Evolutionary conservation across 129 eudicot species (phyloP), one percentile per base, ranked within the genome.

Genomic region (Helichrysum umbraculigerum): DNA sequence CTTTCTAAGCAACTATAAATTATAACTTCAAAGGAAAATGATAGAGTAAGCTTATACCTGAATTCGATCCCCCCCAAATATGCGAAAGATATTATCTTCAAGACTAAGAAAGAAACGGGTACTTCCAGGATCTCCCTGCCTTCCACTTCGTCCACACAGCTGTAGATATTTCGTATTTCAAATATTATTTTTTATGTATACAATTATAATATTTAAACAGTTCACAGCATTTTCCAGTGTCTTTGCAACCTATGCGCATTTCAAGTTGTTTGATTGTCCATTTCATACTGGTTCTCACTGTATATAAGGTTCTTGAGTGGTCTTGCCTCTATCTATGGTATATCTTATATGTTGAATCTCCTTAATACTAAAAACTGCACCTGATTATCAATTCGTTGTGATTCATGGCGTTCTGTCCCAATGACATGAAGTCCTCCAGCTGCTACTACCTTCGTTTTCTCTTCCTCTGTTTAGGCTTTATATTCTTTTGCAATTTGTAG

Each of bases 71-170:
- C 99, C 99, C 22, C 99, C 99, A 85, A 95, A 95, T 35, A 95
- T 91, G 54, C 99, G 90, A 42, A 95, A 95, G 77, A 95, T 95
- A 81, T 95, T 95, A 76, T 91, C 99, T 88, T 95, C 99, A 71
- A 95, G 99, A 87, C 99, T 95, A 59, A 95, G 97, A 74, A 95
- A 95, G 77, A 95, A 95, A 64, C 99, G 97, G 29, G 97, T 86
- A 88, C 99, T 88, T 86, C 99, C 99, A 58, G 99, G 97, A 80
- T 95, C 99, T 64, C 99, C 99, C 83, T 95, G 99, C 79, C 99
- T 88, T 67, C 99, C 99, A 85, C 97, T 95, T 83, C 99, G 92
- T 80, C 99, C 99, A 68, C 99, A 97, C 78, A 95, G 82, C 99
- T 95, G 88, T 66, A 85, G 17, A 52, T 14, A 79, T 74, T 64